Conservation (phyloP, 2,329 filamentous ascomycete species). For the Aureobasidium subglaciale region DNA sequence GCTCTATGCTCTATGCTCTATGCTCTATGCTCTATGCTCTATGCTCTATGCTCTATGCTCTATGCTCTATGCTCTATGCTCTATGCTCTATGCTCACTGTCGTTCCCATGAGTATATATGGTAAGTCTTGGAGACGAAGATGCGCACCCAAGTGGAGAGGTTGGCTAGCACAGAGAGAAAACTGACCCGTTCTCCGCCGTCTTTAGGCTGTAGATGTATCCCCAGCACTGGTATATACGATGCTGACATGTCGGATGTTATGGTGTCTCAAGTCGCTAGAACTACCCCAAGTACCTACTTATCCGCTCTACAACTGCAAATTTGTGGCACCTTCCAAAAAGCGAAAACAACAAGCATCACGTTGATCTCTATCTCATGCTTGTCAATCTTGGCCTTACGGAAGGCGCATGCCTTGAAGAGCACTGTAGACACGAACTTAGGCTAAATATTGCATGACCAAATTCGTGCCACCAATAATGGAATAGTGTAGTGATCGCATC, state of each 20-base stretch:
- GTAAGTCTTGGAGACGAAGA: constrained; percentile 28
- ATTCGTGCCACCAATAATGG: neutral
- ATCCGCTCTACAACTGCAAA: neutral
- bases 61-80: too few relatives aligned
- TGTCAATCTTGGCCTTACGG: neutral
- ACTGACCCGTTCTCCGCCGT: constrained; percentile 1
- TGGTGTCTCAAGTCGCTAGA: neutral
- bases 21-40: too few relatives aligned
- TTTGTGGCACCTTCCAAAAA: neutral
- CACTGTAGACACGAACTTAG: neutral
- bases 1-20: too few relatives aligned
- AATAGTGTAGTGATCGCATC: too few relatives aligned
- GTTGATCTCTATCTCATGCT: neutral
- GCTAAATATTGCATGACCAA: neutral
- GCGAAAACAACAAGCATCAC: neutral
- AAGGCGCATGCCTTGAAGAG: neutral
- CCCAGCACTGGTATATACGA: neutral
- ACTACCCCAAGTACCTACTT: too few relatives aligned
- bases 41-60: too few relatives aligned
- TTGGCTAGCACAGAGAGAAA: constrained; percentile 15
- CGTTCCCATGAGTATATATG: constrained; percentile 27
- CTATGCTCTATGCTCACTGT: too few relatives aligned
- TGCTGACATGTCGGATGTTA: neutral
- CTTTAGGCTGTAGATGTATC: neutral
- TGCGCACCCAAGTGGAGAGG: constrained; percentile 18